Evolutionary conservation across 1,139 yeast genomes (phyloP), one percentile per base, ranked within the genome.

Genomic region (Taphrina deformans): DNA sequence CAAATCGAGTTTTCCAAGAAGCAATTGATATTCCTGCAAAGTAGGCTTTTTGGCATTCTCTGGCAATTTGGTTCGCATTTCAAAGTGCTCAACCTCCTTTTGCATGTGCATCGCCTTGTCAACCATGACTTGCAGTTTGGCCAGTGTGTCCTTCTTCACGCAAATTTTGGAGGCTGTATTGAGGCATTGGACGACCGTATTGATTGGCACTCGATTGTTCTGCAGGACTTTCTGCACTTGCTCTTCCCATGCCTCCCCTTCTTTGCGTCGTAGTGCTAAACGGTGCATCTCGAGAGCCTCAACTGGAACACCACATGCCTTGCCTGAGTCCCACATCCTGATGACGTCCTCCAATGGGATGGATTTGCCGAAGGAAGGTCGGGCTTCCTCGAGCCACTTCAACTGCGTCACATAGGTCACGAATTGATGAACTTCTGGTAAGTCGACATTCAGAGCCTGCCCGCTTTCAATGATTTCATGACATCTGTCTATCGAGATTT

Each of bases 361-460:
- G 24, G 71, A 67, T 45, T 66, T 60, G n/a, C 68, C 64, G 53
- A 75, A 56, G 4, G 71, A 61, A 2, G 66, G 69, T 45, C 69
- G 69, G 48, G 71, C 73, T 2, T 61, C 65, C 6, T 67, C 68
- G n/a, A 74, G 66, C 91, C 92, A 87, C 50, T 74, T 75, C 56
- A 80, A 70, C 63, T 84, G 77, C 55, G 79, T 79, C 52, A 84
- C 76, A 23, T 85, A 74, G 66, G 84, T 77, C 16, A 79, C 81
- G 51, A 88, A 73, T 59, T 82, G 77, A 14, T 74, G 75, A 41
- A 85, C 76, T 1, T 87, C 81, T 1, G 85, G 82, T 23, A 87
- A 74, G 9, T 78, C 79, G 40, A 87, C 74, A 2, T 88, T 88
- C 71, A 86, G 82, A 14, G 85, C 80, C 67, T 79, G 80, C 1